Evolutionary conservation across 1,139 yeast species (phyloP).

Genomic region (Spencermartinsiella ligniputridi): DNA sequence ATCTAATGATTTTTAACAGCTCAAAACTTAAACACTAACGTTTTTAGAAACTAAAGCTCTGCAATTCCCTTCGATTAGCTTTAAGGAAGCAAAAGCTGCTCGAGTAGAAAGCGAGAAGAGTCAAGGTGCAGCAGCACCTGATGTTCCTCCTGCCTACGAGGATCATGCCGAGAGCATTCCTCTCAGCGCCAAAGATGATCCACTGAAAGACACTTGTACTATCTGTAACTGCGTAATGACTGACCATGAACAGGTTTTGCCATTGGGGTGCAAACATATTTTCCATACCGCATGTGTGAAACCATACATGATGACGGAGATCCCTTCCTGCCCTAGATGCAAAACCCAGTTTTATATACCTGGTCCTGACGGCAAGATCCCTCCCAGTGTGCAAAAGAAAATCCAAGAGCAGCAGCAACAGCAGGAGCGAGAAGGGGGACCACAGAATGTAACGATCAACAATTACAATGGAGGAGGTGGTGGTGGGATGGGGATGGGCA

Average conservation of each 20-base stretch:
- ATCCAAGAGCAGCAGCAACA: constrained; percentile 3
- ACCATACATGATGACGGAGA: constrained; percentile 3
- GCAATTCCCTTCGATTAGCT: constrained; percentile 4
- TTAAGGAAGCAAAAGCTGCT: constrained; percentile 4
- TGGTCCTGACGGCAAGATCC: constrained; percentile 5
- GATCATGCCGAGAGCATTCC: not conserved
- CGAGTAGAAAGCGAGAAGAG: not conserved
- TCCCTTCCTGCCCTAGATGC: constrained; percentile 5
- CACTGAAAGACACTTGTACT: constrained; percentile 4
- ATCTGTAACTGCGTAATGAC: constrained; percentile 3
- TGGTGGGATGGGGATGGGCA: not conserved
- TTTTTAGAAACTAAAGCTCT: constrained; percentile 1
- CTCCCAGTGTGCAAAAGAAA: constrained; percentile 1
- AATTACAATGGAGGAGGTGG: not conserved
- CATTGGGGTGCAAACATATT: constrained; percentile 5
- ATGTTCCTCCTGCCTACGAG: constrained; percentile 1
- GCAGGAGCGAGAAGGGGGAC: constrained; percentile 1
- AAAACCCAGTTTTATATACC: constrained; percentile 5
- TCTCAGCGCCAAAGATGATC: not conserved
- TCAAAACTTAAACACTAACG: not conserved
- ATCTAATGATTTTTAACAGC: not conserved
- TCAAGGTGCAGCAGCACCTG: not conserved
- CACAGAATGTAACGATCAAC: constrained; percentile 4
- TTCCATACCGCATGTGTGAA: constrained; percentile 6
- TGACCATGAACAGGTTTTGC: constrained; percentile 5